These are phyloP conservation scores for Aspergillus bridgeri DNA, from an alignment of 495 filamentous ascomycete genomes.

Conservation along the genomic window DNA sequence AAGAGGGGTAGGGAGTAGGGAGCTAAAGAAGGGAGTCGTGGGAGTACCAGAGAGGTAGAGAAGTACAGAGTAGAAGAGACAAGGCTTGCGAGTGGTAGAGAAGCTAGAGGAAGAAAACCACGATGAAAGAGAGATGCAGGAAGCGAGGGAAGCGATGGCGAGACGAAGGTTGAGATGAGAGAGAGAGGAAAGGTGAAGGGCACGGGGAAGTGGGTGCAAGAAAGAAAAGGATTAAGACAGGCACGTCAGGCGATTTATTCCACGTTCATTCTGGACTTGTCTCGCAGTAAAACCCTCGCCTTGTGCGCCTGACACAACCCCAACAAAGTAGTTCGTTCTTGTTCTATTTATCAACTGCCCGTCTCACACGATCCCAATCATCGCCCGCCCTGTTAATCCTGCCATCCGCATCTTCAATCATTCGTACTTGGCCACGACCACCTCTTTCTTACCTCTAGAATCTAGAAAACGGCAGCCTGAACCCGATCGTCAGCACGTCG, in stretches of 20 bases:
- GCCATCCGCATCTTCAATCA: not conserved
- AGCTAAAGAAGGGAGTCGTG: too few species aligned
- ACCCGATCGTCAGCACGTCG: slow-evolving; percentile 12
- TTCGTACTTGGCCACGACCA: not conserved
- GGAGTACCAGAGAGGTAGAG: too few species aligned
- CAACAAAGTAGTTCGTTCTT: not conserved
- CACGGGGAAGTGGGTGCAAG: too few species aligned
- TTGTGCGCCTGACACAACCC: not conserved
- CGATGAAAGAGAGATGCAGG: too few species aligned
- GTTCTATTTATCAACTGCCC: not conserved
- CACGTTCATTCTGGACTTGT: not conserved
- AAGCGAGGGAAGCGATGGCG: too few species aligned
- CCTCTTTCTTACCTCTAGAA: slow-evolving; percentile 42
- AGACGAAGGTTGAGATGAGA: too few species aligned
- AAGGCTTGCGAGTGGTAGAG: too few species aligned
- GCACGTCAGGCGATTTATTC: not conserved
- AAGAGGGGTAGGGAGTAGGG: too few species aligned
- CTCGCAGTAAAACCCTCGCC: not conserved
- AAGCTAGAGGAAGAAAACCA: too few species aligned
- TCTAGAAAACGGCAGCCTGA: slow-evolving; percentile 61
- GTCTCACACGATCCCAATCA: not conserved
- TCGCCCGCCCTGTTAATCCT: not conserved
- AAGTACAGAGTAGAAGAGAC: too few species aligned
- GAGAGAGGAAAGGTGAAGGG: not conserved
- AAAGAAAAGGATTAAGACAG: not conserved